Evolutionary conservation across 257 asterid genomes (phyloP), one percentile per base, ranked within the genome.

Genomic region (Mitragyna speciosa): DNA sequence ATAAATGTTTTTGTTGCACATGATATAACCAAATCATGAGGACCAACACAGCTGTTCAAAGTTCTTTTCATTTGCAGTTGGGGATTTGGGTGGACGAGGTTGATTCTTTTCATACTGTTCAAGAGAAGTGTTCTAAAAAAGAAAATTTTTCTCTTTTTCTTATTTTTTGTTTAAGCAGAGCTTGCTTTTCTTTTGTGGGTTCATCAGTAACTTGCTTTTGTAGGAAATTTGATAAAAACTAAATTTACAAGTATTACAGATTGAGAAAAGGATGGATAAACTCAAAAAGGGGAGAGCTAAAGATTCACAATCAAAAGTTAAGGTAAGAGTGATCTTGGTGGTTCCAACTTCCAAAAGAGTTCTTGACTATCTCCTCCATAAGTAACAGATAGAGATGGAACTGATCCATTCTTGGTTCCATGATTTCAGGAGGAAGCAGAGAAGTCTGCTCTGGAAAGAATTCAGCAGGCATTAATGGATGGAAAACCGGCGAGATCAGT

Each of bases 401-500:
- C 76, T 26, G 14, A 52, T 19, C 66, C 24, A 54, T 83, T 78
- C 70, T 76, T 82, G 49, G 43, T 75, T 69, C 72, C 73, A 85
- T 75, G 73, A 52, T 82, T 85, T 84, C 88, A 95, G 99, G 99
- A 95, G 86, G 99, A 92, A 90, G 95, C 98, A 80, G 99, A 96
- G 87, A 96, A 87, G 83, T 88, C 95, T 83, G 99, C 95, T 26
- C 88, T 95, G 84, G 98, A 88, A 78, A 91, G 82, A 83, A 93
- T 95, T 80, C 90, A 76, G 80, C 84, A 75, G 81, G 96, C 96
- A 68, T 88, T 95, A 80, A 20, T 93, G 97, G 97, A 89, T 75
- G 99, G 99, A 87, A 95, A 90, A 87, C 98, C 98, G 67, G 98
- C 99, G 80, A 86, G 99, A 86, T 87, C 99, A 74, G 97, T 92